A percentile compares a stretch with the other conserved stretches of the same genome.
Evolutionary conservation across 495 filamentous ascomycete species (phyloP).

Genomic region (Talaromyces adpressus): DNA sequence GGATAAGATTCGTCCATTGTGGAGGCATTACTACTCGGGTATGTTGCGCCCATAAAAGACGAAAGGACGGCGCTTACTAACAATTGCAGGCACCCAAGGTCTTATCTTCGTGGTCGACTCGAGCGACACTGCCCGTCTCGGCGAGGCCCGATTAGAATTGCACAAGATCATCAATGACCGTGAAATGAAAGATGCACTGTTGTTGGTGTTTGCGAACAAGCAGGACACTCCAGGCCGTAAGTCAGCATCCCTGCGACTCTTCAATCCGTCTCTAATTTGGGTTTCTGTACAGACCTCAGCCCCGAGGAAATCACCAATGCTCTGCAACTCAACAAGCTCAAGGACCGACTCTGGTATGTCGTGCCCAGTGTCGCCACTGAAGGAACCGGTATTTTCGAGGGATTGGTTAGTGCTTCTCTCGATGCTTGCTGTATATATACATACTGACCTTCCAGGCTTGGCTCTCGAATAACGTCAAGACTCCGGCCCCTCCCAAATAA

Average conservation of each 20-base stretch:
- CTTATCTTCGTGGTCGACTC: conserved; percentile 98
- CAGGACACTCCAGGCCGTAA: conserved; percentile 84
- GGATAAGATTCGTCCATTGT: conserved; percentile 97
- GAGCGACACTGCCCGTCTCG: conserved; percentile 75
- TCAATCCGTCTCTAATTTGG: not conserved
- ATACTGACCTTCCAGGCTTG: conserved; percentile 50
- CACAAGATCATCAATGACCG: conserved; percentile 94
- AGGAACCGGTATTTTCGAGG: conserved; percentile 90
- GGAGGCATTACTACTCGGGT: conserved; percentile 99
- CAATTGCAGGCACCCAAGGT: conserved; percentile 68
- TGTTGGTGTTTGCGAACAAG: conserved; percentile 97
- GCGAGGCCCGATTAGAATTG: conserved; percentile 83
- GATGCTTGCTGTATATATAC: not conserved
- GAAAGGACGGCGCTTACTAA: not conserved
- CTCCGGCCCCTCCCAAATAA: conserved; percentile 46
- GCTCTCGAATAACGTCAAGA: conserved; percentile 93
- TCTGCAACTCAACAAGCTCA: conserved; percentile 76
- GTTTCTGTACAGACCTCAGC: conserved; percentile 60
- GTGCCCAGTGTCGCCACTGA: conserved; percentile 92
- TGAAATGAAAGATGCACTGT: conserved; percentile 94
- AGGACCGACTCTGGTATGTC: conserved; percentile 93
- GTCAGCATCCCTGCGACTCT: conserved; percentile 16
- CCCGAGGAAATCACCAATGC: conserved; percentile 80
- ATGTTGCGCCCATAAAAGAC: too few relatives aligned
- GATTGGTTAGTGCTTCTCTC: conserved; percentile 53